Conservation (phyloP, 192 early-diverging fungal species). For the Coemansia sp. region DNA sequence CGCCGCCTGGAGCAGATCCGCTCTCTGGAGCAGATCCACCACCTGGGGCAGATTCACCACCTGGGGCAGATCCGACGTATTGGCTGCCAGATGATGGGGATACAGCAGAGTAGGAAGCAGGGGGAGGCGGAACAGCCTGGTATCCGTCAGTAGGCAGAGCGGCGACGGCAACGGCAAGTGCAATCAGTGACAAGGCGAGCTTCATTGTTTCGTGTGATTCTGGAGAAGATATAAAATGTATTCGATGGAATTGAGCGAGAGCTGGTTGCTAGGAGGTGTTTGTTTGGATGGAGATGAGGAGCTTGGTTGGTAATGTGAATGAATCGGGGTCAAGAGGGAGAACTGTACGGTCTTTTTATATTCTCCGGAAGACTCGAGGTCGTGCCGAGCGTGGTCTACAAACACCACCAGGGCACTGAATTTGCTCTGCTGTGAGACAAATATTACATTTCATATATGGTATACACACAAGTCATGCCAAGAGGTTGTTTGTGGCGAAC, state of each 20-base stretch:
- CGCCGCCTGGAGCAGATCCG: constrained; percentile 9
- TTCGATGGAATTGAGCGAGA: background rate
- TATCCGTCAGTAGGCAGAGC: constrained; percentile 14
- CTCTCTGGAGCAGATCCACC: too few relatives aligned
- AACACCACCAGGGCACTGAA: background rate
- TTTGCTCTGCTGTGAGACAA: background rate
- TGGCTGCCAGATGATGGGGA: background rate
- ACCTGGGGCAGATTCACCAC: constrained; percentile 5
- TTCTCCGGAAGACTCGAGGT: background rate
- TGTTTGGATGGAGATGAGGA: background rate
- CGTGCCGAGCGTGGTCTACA: background rate
- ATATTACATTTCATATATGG: background rate
- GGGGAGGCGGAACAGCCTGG: background rate
- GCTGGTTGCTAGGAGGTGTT: background rate
- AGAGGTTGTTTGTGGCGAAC: background rate
- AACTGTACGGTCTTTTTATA: background rate
- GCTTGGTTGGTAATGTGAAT: background rate
- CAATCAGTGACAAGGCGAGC: constrained; percentile 25
- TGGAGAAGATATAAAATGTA: background rate
- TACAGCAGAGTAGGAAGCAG: background rate
- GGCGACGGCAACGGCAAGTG: constrained; percentile 19
- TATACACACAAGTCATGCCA: background rate
- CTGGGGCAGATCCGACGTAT: constrained; percentile 6
- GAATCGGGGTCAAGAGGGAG: background rate
- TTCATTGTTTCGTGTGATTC: constrained; percentile 19